These are phyloP conservation scores for Aspergillus nidulans DNA, from an alignment of 495 filamentous ascomycete species.

Conservation along the genomic window DNA sequence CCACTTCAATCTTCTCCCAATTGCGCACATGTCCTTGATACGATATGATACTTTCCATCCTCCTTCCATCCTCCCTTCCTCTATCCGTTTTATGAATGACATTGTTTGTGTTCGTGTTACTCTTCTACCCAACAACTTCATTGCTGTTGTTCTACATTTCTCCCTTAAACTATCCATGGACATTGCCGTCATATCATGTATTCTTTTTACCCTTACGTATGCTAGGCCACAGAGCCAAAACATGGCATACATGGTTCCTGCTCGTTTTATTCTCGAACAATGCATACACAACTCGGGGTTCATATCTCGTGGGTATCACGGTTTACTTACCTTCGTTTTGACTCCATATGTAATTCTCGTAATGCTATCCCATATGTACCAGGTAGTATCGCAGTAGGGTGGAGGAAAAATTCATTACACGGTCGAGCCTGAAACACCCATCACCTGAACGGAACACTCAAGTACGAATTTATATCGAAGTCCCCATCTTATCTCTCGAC, in stretches of 20 bases:
- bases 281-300: not conserved
- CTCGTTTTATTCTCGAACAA: not conserved
- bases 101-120: constrained; percentile 3
- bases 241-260: not conserved
- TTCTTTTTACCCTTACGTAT: constrained; percentile 4
- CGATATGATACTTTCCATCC: not conserved
- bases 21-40: not conserved
- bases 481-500: no score
- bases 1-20: not conserved
- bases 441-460: no score
- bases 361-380: not conserved
- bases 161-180: not conserved
- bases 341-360: not conserved
- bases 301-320: not conserved
- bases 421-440: no score
- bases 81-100: not conserved
- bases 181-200: constrained; percentile 10
- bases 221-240: not conserved
- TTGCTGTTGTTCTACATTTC: not conserved
- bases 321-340: constrained; percentile 1
- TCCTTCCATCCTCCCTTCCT: not conserved
- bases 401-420: no score
- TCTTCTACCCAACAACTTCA: not conserved
- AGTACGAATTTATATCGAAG: no score
- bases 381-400: no score